Evolutionary conservation across 2,329 filamentous ascomycete species (phyloP).

Genomic region (Xylariales sp.): DNA sequence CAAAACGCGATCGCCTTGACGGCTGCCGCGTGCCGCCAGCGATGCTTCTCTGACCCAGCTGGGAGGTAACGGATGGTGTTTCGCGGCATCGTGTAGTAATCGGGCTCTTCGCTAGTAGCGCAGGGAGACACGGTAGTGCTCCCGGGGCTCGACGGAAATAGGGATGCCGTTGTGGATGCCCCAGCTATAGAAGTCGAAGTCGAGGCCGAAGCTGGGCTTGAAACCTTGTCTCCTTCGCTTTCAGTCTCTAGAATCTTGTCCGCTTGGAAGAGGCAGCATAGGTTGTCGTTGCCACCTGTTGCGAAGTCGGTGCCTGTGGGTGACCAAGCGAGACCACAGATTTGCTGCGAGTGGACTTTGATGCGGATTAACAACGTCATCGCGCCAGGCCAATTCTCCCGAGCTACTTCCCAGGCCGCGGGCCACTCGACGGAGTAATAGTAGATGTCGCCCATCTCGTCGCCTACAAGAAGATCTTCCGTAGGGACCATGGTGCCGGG

Average conservation of each 20-base stretch:
- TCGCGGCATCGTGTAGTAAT: slow-evolving; percentile 34
- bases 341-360: slow-evolving; percentile 84
- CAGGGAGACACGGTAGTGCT: not conserved
- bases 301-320: slow-evolving; percentile 80
- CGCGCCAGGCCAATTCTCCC: slow-evolving; percentile 78
- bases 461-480: slow-evolving; percentile 88
- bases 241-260: slow-evolving; percentile 62
- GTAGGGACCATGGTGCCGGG: slow-evolving; percentile 67
- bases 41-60: slow-evolving; percentile 72
- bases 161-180: not conserved
- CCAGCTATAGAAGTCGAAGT: slow-evolving; percentile 13
- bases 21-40: slow-evolving; percentile 84
- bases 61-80: slow-evolving; percentile 59
- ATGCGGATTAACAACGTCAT: slow-evolving; percentile 83
- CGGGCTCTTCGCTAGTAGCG: slow-evolving; percentile 6
- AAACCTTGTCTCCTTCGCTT: slow-evolving; percentile 10
- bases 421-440: slow-evolving; percentile 94
- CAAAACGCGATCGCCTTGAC: slow-evolving; percentile 98
- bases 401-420: slow-evolving; percentile 68
- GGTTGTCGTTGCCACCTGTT: slow-evolving; percentile 92
- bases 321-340: slow-evolving; percentile 94
- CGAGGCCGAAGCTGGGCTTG: not conserved
- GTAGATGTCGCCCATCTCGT: slow-evolving; percentile 84
- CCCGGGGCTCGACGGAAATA: slow-evolving; percentile 1
- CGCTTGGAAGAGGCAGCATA: slow-evolving; percentile 83